A percentile compares a stretch with the other conserved stretches of the same genome.
Conservation (phyloP, 805 yeast species). For the Candida jianshihensis region DNA sequence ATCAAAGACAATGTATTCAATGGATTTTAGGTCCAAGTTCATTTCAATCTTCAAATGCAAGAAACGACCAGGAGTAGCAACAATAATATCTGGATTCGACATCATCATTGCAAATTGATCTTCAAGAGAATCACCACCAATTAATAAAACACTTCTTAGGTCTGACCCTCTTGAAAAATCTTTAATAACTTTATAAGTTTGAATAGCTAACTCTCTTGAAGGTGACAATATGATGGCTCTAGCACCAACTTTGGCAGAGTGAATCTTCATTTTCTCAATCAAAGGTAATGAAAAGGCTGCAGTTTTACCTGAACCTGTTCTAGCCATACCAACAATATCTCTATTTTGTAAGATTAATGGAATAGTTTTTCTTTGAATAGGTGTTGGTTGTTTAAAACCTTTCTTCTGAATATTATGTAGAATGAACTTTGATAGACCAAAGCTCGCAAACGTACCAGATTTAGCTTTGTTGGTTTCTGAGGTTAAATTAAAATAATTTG, state of each 20-base stretch:
- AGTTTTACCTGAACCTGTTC: constrained; percentile 98
- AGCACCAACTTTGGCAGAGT: constrained; percentile 81
- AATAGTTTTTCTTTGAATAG: constrained; percentile 93
- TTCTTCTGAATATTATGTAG: constrained; percentile 66
- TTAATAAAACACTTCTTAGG: constrained; percentile 69
- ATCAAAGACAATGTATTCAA: constrained; percentile 90
- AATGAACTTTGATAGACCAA: constrained; percentile 74
- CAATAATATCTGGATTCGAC: constrained; percentile 87
- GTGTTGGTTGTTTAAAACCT: constrained; percentile 94
- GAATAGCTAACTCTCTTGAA: constrained; percentile 92
- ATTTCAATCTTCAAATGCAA: constrained; percentile 93
- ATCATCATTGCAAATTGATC: constrained; percentile 92
- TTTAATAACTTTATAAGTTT: constrained; percentile 81
- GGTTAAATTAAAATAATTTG: constrained; percentile 35
- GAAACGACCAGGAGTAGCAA: constrained; percentile 98
- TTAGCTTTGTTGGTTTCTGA: constrained; percentile 52
- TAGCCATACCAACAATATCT: constrained; percentile 98
- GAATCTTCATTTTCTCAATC: constrained; percentile 76
- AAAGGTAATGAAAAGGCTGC: constrained; percentile 94
- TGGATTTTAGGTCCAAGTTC: constrained; percentile 74
- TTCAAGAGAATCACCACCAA: constrained; percentile 98
- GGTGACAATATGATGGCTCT: constrained; percentile 90
- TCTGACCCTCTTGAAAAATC: constrained; percentile 85
- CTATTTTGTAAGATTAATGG: constrained; percentile 81
- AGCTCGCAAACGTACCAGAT: constrained; percentile 80